Conservation (phyloP, 2,329 filamentous ascomycete species). For the Arthrinium phaeospermum region DNA sequence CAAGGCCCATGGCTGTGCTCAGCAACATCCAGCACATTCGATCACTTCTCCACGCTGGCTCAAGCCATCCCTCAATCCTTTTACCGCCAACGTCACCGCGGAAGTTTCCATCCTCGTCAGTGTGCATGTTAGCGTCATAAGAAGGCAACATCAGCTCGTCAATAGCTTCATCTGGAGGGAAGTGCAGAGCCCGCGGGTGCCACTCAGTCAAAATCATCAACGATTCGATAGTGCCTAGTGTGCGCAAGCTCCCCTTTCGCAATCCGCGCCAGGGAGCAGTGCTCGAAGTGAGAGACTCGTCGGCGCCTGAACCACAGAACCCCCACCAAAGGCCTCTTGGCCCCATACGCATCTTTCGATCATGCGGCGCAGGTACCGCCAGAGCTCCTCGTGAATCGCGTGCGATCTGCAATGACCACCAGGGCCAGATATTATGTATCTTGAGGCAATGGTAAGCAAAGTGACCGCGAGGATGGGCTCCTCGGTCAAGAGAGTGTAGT, state of each 20-base stretch:
- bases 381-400: conserved; percentile 92
- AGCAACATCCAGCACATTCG: conserved; percentile 98
- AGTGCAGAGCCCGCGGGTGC: conserved; percentile 94
- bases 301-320: conserved; percentile 76
- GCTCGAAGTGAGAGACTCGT: conserved; percentile 67
- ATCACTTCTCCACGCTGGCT: conserved; percentile 93
- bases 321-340: conserved; percentile 92
- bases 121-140: conserved; percentile 54
- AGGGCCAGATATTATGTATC: conserved; percentile 81
- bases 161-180: conserved; percentile 80
- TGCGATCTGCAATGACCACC: conserved; percentile 84
- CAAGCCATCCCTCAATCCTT: conserved; percentile 92
- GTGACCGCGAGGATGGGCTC: conserved; percentile 94
- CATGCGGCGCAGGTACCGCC: conserved; percentile 93
- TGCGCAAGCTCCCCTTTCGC: conserved; percentile 80
- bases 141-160: conserved; percentile 71
- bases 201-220: conserved; percentile 94
- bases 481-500: conserved; percentile 80
- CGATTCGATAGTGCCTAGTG: conserved; percentile 92
- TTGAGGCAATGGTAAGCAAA: conserved; percentile 86
- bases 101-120: conserved; percentile 49
- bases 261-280: conserved; percentile 74
- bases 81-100: conserved; percentile 75
- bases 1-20: conserved; percentile 86
- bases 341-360: conserved; percentile 95